A percentile compares a stretch with the other conserved stretches of the same genome.
These are phyloP conservation scores for Vaccinium macrocarpon DNA, from an alignment of 148 eudicot genomes.

Conservation along the genomic window DNA sequence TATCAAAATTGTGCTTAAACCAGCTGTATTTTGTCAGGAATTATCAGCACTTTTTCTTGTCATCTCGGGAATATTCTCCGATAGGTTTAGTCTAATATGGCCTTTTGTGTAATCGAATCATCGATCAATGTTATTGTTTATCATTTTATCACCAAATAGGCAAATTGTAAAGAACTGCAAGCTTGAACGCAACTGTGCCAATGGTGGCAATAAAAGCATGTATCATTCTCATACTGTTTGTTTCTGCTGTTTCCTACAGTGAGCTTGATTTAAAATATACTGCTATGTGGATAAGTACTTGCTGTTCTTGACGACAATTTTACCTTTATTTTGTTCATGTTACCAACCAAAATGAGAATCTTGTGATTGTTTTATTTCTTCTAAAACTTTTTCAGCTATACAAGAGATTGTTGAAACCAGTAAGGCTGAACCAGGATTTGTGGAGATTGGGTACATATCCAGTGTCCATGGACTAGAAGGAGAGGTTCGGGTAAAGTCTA, in stretches of 20 bases:
- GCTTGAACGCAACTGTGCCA: not conserved
- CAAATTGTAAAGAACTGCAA: not conserved
- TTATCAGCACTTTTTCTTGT: not conserved
- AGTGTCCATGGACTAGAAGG: conserved; percentile 91
- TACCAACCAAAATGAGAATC: not conserved
- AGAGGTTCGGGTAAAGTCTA: conserved; percentile 80
- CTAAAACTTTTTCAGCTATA: conserved; percentile 29
- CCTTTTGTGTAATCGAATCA: not conserved
- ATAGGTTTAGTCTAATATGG: conserved; percentile 1
- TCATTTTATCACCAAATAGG: not conserved
- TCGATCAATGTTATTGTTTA: not conserved
- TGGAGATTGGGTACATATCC: conserved; percentile 75
- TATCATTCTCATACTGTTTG: not conserved
- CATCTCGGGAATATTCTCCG: not conserved
- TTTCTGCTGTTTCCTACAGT: not conserved
- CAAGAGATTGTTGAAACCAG: conserved; percentile 50
- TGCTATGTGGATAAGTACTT: not conserved
- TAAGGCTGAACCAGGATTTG: conserved; percentile 40
- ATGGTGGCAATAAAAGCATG: not conserved
- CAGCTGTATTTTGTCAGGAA: not conserved
- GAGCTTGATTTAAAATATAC: not conserved
- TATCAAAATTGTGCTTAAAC: conserved; percentile 5
- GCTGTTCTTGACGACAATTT: not conserved
- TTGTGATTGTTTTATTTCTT: not conserved
- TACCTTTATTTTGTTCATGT: not conserved